These are phyloP conservation scores for Fusarium pilosicola DNA, from an alignment of 2,329 filamentous ascomycete genomes.

Conservation along the genomic window DNA sequence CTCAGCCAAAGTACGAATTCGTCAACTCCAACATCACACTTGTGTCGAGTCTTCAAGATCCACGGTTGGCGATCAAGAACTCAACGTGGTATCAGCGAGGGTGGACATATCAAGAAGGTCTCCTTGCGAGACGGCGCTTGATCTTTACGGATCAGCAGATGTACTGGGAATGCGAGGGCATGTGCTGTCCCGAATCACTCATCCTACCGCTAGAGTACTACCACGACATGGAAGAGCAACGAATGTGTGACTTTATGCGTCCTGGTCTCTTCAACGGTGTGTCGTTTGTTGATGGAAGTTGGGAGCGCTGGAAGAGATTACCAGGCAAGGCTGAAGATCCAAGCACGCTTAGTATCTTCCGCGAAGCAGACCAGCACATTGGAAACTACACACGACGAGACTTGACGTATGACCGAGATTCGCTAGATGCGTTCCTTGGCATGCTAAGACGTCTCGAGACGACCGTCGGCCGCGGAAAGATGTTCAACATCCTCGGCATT, in stretches of 20 bases:
- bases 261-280: slow-evolving; percentile 50
- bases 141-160: slow-evolving; percentile 53
- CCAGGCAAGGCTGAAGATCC: slow-evolving; percentile 43
- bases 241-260: slow-evolving; percentile 50
- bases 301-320: slow-evolving; percentile 50
- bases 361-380: slow-evolving; percentile 49
- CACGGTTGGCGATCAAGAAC: slow-evolving; percentile 43
- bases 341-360: slow-evolving; percentile 51
- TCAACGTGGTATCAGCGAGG: slow-evolving; percentile 51
- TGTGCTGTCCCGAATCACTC: slow-evolving; percentile 51
- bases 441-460: slow-evolving; percentile 47
- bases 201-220: slow-evolving; percentile 47
- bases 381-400: slow-evolving; percentile 46
- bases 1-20: slow-evolving; percentile 48
- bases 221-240: slow-evolving; percentile 47
- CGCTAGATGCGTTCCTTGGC: slow-evolving; percentile 47
- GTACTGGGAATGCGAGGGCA: slow-evolving; percentile 53
- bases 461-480: slow-evolving; percentile 44
- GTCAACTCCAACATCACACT: slow-evolving; percentile 47
- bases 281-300: slow-evolving; percentile 49
- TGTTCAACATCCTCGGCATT: slow-evolving; percentile 47
- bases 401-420: slow-evolving; percentile 48
- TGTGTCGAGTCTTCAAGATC: slow-evolving; percentile 48
- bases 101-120: slow-evolving; percentile 54
- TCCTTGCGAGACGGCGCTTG: slow-evolving; percentile 50